Conservation (phyloP, 2,329 filamentous ascomycete species). For the Pezicula carpinea region DNA sequence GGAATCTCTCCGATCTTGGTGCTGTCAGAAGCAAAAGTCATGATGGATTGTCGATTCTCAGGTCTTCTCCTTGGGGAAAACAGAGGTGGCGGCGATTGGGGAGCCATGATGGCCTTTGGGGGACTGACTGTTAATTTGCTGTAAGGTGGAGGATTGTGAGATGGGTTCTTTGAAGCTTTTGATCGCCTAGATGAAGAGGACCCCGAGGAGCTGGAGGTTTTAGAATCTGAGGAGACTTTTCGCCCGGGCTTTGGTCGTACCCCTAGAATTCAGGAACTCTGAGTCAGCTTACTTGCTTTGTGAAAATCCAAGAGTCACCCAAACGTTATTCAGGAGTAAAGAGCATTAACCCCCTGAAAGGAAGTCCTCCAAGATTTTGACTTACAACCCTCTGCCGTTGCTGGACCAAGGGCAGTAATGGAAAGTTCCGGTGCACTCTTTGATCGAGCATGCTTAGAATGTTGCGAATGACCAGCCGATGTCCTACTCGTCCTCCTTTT, state of each 20-base stretch:
- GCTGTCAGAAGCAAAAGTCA: constrained; percentile 38
- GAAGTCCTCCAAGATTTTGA: too few relatives aligned
- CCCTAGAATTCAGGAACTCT: too few relatives aligned
- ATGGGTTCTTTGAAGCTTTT: not conserved
- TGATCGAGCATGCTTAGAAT: constrained; percentile 8
- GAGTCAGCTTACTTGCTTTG: too few relatives aligned
- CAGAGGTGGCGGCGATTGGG: not conserved
- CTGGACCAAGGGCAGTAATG: constrained; percentile 17
- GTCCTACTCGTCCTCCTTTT: constrained; percentile 4
- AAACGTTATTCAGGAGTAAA: too few relatives aligned
- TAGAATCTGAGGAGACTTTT: constrained; percentile 8
- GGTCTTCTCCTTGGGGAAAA: not conserved
- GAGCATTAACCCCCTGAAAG: too few relatives aligned
- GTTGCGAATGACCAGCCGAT: not conserved
- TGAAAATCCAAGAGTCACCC: too few relatives aligned
- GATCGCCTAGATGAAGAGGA: not conserved
- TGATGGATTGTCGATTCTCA: constrained; percentile 23
- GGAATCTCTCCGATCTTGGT: constrained; percentile 42
- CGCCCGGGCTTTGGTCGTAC: constrained; percentile 16
- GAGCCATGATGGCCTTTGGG: not conserved
- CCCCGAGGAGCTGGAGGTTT: not conserved
- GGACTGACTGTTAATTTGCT: not conserved
- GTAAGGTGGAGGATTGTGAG: not conserved
- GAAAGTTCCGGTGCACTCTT: constrained; percentile 17
- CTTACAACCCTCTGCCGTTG: constrained; percentile 19